phyloP scores from a whole-genome alignment of 345 rosid species.

The Gossypium ekmanianum region DNA sequence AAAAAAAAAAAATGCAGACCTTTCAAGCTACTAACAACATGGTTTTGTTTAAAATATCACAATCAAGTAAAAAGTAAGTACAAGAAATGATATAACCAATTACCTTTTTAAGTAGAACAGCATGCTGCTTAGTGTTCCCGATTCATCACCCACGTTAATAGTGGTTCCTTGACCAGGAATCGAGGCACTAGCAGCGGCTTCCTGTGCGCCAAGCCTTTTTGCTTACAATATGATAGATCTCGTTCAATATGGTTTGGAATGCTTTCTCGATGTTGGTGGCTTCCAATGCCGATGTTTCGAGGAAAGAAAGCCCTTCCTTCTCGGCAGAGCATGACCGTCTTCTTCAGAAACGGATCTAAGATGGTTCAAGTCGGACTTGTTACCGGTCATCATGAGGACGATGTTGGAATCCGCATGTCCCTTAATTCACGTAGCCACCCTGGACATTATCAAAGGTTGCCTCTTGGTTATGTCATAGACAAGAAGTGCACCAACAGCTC shows the following conservation, averaged over 20 bases:
- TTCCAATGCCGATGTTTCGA: slow-evolving; percentile 75
- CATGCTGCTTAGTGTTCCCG: slow-evolving; percentile 45
- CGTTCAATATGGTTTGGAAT: slow-evolving; percentile 60
- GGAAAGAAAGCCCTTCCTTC: slow-evolving; percentile 65
- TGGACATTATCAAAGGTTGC: slow-evolving; percentile 64
- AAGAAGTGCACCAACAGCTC: slow-evolving; percentile 76
- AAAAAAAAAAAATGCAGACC: not conserved
- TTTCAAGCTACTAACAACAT: slow-evolving; percentile 5
- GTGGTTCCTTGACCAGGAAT: slow-evolving; percentile 62
- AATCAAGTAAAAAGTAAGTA: slow-evolving; percentile 20
- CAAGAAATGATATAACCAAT: slow-evolving; percentile 21
- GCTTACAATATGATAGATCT: slow-evolving; percentile 68
- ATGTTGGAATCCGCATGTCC: slow-evolving; percentile 78
- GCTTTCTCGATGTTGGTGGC: slow-evolving; percentile 67
- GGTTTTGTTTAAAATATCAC: slow-evolving; percentile 20
- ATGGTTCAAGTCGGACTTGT: slow-evolving; percentile 63
- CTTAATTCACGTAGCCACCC: slow-evolving; percentile 74
- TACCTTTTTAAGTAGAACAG: slow-evolving; percentile 44
- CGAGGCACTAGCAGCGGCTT: slow-evolving; percentile 46
- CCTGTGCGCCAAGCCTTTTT: slow-evolving; percentile 73
- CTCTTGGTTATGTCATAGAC: slow-evolving; percentile 80
- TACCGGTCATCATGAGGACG: slow-evolving; percentile 78
- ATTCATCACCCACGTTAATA: slow-evolving; percentile 51
- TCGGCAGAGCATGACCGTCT: slow-evolving; percentile 58
- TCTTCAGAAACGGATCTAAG: slow-evolving; percentile 59